A percentile compares a stretch with the other conserved stretches of the same genome.
phyloP scores from a whole-genome alignment of 2,329 filamentous ascomycete genomes.

The Claviceps spartinae region DNA sequence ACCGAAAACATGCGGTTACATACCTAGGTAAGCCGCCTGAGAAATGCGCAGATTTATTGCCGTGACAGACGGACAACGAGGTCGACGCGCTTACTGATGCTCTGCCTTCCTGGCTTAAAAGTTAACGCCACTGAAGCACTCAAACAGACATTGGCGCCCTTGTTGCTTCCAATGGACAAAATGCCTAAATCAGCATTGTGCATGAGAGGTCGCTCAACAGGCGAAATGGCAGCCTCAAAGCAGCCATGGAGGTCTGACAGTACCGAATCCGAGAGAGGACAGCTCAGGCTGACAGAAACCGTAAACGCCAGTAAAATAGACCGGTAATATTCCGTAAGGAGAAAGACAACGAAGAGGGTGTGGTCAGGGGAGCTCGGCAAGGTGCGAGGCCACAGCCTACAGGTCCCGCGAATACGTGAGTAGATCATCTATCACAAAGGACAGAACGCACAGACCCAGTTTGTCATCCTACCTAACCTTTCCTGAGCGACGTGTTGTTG shows the following conservation, averaged over 20 bases:
- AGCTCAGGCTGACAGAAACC: background rate
- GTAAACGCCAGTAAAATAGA: background rate
- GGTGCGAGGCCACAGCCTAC: conserved; percentile 2
- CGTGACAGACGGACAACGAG: background rate
- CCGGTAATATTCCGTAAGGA: background rate
- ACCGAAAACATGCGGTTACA: background rate
- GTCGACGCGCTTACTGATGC: background rate
- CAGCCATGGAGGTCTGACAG: background rate
- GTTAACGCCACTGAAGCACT: no score
- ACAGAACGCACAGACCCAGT: conserved; percentile 8
- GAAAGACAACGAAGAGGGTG: background rate
- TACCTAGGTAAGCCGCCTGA: background rate
- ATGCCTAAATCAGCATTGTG: background rate
- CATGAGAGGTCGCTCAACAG: background rate
- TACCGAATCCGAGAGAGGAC: background rate
- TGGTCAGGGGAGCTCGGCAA: background rate
- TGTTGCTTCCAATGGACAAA: background rate
- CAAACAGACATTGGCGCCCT: background rate
- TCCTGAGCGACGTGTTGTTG: background rate
- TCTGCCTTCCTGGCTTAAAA: background rate
- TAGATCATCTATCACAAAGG: conserved; percentile 16
- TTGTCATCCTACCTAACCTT: background rate
- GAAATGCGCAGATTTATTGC: no score
- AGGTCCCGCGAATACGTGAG: conserved; percentile 9
- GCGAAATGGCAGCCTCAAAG: background rate